phyloP scores from a whole-genome alignment of 1,284 basidiomycete genomes.

The Mycena citricolor region DNA sequence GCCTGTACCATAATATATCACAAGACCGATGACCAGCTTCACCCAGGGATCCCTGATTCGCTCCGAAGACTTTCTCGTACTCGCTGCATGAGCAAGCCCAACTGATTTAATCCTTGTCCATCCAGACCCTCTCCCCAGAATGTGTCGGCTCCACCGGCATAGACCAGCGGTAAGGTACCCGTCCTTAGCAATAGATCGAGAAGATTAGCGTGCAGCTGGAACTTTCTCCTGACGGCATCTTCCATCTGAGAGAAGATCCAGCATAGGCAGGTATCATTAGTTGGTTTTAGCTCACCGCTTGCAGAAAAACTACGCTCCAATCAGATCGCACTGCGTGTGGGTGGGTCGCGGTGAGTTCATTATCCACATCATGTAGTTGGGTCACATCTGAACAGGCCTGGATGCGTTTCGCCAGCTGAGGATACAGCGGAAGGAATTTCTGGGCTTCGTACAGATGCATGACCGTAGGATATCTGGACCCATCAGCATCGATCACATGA shows the following conservation, averaged over 20 bases:
- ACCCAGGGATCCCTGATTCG: conserved; percentile 3
- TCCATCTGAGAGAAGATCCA: conserved; percentile 46
- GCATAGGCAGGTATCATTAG: conserved; percentile 2
- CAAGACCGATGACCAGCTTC: too few relatives aligned
- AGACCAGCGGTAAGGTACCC: conserved; percentile 47
- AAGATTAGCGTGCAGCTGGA: conserved; percentile 57
- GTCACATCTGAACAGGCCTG: conserved; percentile 30
- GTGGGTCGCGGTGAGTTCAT: too few relatives aligned
- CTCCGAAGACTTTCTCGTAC: conserved; percentile 42
- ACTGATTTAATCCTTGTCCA: conserved; percentile 47
- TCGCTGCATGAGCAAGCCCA: conserved; percentile 54
- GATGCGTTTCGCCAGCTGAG: conserved; percentile 43
- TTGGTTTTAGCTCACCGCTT: conserved; percentile 39
- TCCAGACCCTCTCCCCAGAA: conserved; percentile 58
- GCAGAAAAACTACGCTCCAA: conserved; percentile 51
- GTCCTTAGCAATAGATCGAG: conserved; percentile 48
- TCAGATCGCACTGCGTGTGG: conserved; percentile 45
- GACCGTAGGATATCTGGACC: conserved; percentile 51
- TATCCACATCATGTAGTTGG: conserved; percentile 52
- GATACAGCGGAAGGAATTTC: conserved; percentile 43
- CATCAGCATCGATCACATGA: conserved; percentile 42
- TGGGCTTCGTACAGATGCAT: conserved; percentile 56
- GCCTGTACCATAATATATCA: too few relatives aligned
- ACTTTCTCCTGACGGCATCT: conserved; percentile 58
- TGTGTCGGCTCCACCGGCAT: conserved; percentile 45